A percentile compares a stretch with the other conserved stretches of the same genome.
These are phyloP conservation scores for Fusarium drepaniforme DNA, from an alignment of 2,329 filamentous ascomycete genomes.

Conservation along the genomic window DNA sequence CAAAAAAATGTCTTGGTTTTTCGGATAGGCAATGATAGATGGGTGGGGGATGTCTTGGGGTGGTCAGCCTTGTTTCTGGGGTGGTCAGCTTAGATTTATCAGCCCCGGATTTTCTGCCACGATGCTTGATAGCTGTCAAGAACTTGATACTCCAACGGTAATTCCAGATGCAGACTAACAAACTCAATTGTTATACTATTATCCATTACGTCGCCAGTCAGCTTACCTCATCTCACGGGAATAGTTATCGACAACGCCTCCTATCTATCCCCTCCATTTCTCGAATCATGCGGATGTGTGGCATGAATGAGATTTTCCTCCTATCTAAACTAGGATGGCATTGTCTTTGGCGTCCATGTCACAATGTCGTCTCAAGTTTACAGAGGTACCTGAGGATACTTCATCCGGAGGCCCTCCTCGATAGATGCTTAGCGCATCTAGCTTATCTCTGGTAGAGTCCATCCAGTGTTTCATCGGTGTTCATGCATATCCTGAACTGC, in stretches of 20 bases:
- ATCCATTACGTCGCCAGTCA: background rate
- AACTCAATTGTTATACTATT: background rate
- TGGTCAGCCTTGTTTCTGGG: background rate
- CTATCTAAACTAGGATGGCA: background rate
- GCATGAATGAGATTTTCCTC: background rate
- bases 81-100: background rate
- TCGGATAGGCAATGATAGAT: background rate
- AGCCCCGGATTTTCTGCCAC: background rate
- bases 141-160: background rate
- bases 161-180: background rate
- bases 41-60: background rate
- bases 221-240: background rate
- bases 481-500: background rate
- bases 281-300: background rate
- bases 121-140: background rate
- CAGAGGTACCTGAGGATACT: background rate
- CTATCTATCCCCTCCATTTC: background rate
- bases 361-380: background rate
- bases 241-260: background rate
- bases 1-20: background rate
- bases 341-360: background rate
- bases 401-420: background rate
- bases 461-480: background rate
- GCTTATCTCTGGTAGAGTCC: background rate
- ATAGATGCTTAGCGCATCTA: background rate